Evolutionary conservation across 352 stramenopile species (phyloP).

Genomic region (Globisporangium apiculatum): DNA sequence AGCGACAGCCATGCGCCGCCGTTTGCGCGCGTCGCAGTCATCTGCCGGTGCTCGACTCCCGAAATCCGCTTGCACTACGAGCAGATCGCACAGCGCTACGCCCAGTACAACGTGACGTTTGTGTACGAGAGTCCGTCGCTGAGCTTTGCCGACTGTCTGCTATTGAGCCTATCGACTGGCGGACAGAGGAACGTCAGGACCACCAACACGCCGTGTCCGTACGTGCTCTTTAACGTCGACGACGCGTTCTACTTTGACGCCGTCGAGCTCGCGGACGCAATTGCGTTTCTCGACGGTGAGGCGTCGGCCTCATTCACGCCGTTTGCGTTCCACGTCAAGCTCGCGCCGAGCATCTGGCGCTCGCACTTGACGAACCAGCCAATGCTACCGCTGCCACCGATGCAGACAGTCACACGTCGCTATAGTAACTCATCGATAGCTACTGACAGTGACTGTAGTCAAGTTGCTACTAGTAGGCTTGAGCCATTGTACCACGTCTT

Average conservation of each 20-base stretch:
- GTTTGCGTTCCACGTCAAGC: conserved; percentile 68
- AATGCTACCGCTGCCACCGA: conserved; percentile 34
- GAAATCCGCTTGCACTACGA: conserved; percentile 27
- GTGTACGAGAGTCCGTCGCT: conserved; percentile 23
- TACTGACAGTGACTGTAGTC: not conserved
- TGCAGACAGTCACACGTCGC: conserved; percentile 12
- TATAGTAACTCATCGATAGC: not conserved
- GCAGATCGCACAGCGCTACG: conserved; percentile 19
- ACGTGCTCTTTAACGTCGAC: conserved; percentile 49
- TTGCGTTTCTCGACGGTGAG: conserved; percentile 11
- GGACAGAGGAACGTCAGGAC: not conserved
- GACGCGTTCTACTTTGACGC: conserved; percentile 53
- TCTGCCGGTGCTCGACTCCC: conserved; percentile 30
- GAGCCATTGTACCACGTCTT: conserved; percentile 27
- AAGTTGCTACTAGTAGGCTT: too few relatives aligned
- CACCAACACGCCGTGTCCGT: conserved; percentile 4
- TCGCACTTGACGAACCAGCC: conserved; percentile 56
- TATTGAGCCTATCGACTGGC: conserved; percentile 16
- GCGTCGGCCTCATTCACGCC: conserved; percentile 9
- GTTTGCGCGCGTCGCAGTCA: conserved; percentile 23
- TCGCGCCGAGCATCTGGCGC: conserved; percentile 68
- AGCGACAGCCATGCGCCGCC: not conserved
- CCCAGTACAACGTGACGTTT: conserved; percentile 19
- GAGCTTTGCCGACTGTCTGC: conserved; percentile 27
- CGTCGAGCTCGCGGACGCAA: conserved; percentile 31